A percentile compares a stretch with the other conserved stretches of the same genome.
These are phyloP conservation scores for Xylaria sp. DNA, from an alignment of 2,329 filamentous ascomycete species.

Conservation along the genomic window DNA sequence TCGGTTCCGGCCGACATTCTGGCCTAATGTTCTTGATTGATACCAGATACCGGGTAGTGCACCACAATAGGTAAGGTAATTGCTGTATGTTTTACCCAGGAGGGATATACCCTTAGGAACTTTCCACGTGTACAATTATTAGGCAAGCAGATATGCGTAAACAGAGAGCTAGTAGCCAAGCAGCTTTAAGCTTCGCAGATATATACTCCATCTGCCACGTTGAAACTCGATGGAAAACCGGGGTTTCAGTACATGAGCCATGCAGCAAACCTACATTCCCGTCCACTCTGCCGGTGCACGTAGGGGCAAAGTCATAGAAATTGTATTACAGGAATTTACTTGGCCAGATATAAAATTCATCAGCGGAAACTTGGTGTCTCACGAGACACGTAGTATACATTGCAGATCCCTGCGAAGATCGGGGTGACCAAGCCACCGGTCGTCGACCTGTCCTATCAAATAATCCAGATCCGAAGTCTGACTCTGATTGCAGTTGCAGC, in stretches of 20 bases:
- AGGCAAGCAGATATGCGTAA: no score
- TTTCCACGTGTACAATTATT: neutral
- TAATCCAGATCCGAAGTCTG: neutral
- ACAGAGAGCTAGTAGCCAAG: neutral
- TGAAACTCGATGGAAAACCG: conserved; percentile 1
- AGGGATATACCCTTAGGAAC: neutral
- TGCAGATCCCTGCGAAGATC: conserved; percentile 22
- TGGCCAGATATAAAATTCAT: neutral
- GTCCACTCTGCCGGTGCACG: neutral
- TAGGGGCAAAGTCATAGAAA: neutral
- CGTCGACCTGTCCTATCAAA: conserved; percentile 17
- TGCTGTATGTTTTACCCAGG: neutral
- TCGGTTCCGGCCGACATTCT: conserved; percentile 12
- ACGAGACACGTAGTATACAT: conserved; percentile 1
- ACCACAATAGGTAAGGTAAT: neutral
- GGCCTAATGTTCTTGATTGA: neutral
- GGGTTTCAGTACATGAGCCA: conserved; percentile 2
- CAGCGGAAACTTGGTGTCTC: neutral
- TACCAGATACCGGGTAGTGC: neutral
- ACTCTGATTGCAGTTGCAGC: neutral
- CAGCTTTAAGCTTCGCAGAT: neutral
- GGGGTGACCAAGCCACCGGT: conserved; percentile 18
- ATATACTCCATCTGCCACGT: neutral
- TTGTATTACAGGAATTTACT: neutral
- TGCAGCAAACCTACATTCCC: neutral